These are phyloP conservation scores for Cadophora luteo-olivacea DNA, from an alignment of 2,329 filamentous ascomycete species.

Conservation along the genomic window DNA sequence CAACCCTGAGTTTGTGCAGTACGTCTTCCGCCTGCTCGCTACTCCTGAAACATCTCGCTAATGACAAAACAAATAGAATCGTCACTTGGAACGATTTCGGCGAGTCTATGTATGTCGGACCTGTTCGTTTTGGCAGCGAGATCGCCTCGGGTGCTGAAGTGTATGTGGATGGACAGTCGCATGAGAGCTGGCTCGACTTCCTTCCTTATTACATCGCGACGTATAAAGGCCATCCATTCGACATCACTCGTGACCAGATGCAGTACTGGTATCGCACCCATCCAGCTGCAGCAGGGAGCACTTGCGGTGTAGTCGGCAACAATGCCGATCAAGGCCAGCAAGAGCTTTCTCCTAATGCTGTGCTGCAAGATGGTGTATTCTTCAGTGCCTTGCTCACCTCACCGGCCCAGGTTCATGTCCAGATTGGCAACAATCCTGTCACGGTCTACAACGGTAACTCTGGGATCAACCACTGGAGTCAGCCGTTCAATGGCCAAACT, in stretches of 20 bases:
- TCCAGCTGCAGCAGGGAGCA: slow-evolving; percentile 44
- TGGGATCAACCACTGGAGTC: slow-evolving; percentile 39
- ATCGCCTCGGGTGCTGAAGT: slow-evolving; percentile 50
- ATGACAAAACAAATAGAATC: slow-evolving; percentile 40
- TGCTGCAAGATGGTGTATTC: slow-evolving; percentile 44
- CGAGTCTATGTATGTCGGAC: slow-evolving; percentile 59
- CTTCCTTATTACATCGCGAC: slow-evolving; percentile 57
- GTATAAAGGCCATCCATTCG: slow-evolving; percentile 52
- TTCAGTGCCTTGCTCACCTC: slow-evolving; percentile 43
- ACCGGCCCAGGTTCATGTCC: slow-evolving; percentile 42
- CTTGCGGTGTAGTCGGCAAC: slow-evolving; percentile 45
- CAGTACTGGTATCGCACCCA: slow-evolving; percentile 52
- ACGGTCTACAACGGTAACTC: slow-evolving; percentile 28
- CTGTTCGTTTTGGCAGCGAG: slow-evolving; percentile 47
- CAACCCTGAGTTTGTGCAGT: slow-evolving; percentile 53
- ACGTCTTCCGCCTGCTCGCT: slow-evolving; percentile 39
- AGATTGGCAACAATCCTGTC: slow-evolving; percentile 41
- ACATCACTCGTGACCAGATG: slow-evolving; percentile 45
- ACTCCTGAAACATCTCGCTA: slow-evolving; percentile 34
- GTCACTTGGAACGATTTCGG: slow-evolving; percentile 61
- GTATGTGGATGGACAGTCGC: slow-evolving; percentile 56
- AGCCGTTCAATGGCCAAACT: slow-evolving; percentile 43
- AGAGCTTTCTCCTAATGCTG: slow-evolving; percentile 36
- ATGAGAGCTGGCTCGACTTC: slow-evolving; percentile 56
- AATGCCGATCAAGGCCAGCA: slow-evolving; percentile 36